Conservation (phyloP, 805 yeast genomes). For the Saccharomycopsis fibuligera region DNA sequence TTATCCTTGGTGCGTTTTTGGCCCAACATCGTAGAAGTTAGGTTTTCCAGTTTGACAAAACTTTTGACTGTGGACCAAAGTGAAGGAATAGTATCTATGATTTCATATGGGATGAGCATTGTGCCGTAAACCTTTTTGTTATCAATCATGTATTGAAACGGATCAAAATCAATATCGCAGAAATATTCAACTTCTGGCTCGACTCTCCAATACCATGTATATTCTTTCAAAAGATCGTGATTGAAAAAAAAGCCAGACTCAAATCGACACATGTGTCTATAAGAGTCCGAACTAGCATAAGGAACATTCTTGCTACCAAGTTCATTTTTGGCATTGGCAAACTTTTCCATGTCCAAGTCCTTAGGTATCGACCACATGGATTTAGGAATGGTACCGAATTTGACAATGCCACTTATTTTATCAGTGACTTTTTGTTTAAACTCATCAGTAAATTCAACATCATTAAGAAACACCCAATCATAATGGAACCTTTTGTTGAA, state of each 20-base stretch:
- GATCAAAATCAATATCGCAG: slow-evolving; percentile 85
- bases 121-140: slow-evolving; percentile 80
- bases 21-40: slow-evolving; percentile 31
- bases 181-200: slow-evolving; percentile 86
- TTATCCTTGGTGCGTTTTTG: slow-evolving; percentile 42
- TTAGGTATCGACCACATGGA: slow-evolving; percentile 86
- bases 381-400: slow-evolving; percentile 64
- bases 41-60: slow-evolving; percentile 36
- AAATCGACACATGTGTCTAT: slow-evolving; percentile 91
- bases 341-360: slow-evolving; percentile 62
- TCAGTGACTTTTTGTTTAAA: slow-evolving; percentile 50
- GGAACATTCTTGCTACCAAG: slow-evolving; percentile 43
- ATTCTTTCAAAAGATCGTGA: slow-evolving; percentile 61
- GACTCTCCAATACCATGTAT: slow-evolving; percentile 90
- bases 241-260: slow-evolving; percentile 86
- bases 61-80: slow-evolving; percentile 70
- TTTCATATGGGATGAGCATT: slow-evolving; percentile 76
- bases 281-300: slow-evolving; percentile 58
- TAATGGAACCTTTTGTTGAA: slow-evolving; percentile 71
- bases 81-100: slow-evolving; percentile 75
- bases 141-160: slow-evolving; percentile 73
- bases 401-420: slow-evolving; percentile 58
- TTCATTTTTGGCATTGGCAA: slow-evolving; percentile 39
- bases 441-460: slow-evolving; percentile 64
- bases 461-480: slow-evolving; percentile 91